These are phyloP conservation scores for Bolboschoenoplectus hybrid DNA, from an alignment of 202 grass and related monocot genomes.

Conservation along the genomic window DNA sequence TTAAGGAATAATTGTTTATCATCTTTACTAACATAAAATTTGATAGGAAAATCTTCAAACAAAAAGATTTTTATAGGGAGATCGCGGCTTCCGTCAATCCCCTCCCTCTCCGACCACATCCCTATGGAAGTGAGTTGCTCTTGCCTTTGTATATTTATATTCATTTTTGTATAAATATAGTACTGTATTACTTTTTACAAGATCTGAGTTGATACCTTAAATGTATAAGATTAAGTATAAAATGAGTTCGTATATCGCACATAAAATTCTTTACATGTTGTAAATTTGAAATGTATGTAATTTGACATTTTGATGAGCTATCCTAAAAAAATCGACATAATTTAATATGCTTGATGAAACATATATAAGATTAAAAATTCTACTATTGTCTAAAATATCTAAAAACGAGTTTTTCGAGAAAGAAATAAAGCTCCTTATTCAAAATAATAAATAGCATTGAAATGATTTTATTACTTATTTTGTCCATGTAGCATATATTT, in stretches of 20 bases:
- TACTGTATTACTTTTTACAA: background rate
- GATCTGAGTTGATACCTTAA: background rate
- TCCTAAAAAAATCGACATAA: background rate
- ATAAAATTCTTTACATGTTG: background rate
- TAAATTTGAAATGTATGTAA: background rate
- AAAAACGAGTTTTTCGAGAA: background rate
- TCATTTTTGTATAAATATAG: background rate
- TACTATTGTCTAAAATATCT: background rate
- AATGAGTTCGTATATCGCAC: background rate
- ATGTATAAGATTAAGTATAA: background rate
- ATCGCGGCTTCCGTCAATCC: too few species aligned
- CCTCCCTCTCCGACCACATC: too few species aligned
- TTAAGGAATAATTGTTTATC: too few species aligned
- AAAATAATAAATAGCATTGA: background rate
- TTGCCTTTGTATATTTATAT: background rate
- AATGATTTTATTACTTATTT: background rate
- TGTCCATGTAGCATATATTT: background rate
- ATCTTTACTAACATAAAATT: too few species aligned
- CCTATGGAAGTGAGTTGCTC: too few species aligned
- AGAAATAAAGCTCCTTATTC: background rate
- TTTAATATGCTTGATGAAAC: background rate
- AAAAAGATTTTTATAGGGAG: too few species aligned
- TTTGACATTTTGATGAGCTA: background rate
- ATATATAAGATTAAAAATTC: background rate
- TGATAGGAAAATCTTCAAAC: too few species aligned